phyloP scores from a whole-genome alignment of 805 yeast species.

The Barnettozyma botsteinii region DNA sequence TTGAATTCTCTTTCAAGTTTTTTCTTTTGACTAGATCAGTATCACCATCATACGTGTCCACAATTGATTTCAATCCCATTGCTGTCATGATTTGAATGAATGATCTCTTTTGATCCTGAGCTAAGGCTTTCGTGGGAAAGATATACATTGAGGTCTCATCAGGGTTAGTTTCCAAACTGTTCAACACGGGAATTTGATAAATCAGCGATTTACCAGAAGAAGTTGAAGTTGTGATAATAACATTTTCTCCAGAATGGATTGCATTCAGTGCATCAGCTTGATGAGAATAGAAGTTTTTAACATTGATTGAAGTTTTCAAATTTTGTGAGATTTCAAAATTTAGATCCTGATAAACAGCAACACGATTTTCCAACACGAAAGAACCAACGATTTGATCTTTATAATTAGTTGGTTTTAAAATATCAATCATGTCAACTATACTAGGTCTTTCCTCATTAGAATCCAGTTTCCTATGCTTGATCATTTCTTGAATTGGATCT shows the following conservation, averaged over 20 bases:
- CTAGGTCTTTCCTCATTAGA: slow-evolving; percentile 33
- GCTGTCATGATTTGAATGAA: slow-evolving; percentile 49
- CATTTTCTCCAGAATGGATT: slow-evolving; percentile 51
- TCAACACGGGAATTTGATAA: slow-evolving; percentile 80
- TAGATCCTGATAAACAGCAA: slow-evolving; percentile 40
- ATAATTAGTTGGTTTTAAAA: slow-evolving; percentile 49
- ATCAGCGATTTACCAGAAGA: slow-evolving; percentile 94
- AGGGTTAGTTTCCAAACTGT: slow-evolving; percentile 35
- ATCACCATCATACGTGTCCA: slow-evolving; percentile 92
- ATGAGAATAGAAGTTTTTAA: slow-evolving; percentile 61
- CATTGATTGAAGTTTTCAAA: slow-evolving; percentile 45
- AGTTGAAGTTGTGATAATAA: slow-evolving; percentile 89
- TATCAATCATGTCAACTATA: slow-evolving; percentile 43
- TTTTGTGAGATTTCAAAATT: slow-evolving; percentile 44
- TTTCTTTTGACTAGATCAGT: slow-evolving; percentile 56
- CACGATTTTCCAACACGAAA: slow-evolving; percentile 41
- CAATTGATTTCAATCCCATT: slow-evolving; percentile 46
- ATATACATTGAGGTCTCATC: slow-evolving; percentile 70
- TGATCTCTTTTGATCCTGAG: slow-evolving; percentile 93
- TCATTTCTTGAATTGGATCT: slow-evolving; percentile 62
- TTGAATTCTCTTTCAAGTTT: slow-evolving; percentile 54
- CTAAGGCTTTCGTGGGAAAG: slow-evolving; percentile 95
- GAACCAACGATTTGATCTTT: slow-evolving; percentile 54
- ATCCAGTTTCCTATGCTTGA: slow-evolving; percentile 26
- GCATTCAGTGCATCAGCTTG: slow-evolving; percentile 74